Evolutionary conservation across 2,329 filamentous ascomycete species (phyloP), one percentile per base, ranked within the genome.

Genomic region (Penicillium sp.): DNA sequence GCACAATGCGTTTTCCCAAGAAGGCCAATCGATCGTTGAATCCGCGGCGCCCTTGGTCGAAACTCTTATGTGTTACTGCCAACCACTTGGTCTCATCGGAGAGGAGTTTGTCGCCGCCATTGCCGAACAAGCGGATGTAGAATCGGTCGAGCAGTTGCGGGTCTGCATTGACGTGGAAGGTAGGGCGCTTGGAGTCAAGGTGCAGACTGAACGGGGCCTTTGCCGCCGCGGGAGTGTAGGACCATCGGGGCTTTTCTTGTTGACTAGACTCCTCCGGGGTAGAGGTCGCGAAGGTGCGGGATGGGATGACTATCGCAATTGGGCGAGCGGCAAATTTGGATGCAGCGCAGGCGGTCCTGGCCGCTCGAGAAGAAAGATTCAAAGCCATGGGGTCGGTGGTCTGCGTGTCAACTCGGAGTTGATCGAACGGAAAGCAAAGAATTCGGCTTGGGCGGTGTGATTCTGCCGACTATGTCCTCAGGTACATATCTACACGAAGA

Each of bases 41-140:
- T 1, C 93, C 93, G 81, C 93, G 88, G 70, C 91, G 83, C 52
- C 93, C 94, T 72, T 97, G 92, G 73, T 99, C 93, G 71, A 96
- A 97, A 77, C 92, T 97, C 84, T 97, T 97, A 77, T 97, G 94
- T 64, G 94, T 99, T 55, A 99, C 86, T 31, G 93, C 93, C 70
- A 97, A 80, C 94, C 94, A 99, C 79, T 97, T 97, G 61, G 94
- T 82, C 78, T 99, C 93, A 17, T 97, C 93, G 2, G 89, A 87
- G 57, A 99, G 81, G 73, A 94, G 74, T 66, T 83, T 84, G 65
- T 89, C 85, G 57, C 90, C 90, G 45, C 83, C 86, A 47, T 80
- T 81, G 6, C 93, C 93, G 55, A 97, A 78, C 66, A 97, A 83
- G 53, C 82, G 81, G 64, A 84, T 82, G 75, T 97, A 96, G 75